phyloP scores from a whole-genome alignment of 805 yeast species.

The Monosporozyma yasuniensis region DNA sequence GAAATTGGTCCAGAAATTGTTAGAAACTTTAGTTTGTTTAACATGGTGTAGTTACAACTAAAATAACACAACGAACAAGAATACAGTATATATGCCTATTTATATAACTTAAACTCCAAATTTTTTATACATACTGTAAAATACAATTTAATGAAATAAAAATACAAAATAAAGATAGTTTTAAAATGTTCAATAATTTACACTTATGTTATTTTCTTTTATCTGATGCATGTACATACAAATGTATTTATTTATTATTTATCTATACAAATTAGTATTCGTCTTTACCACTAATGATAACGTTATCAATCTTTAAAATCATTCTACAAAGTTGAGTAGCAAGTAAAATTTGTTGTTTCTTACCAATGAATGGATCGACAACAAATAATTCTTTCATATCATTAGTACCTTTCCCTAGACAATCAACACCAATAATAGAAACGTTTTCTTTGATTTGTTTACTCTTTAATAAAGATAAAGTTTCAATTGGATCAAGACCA shows the following conservation, averaged over 20 bases:
- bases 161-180: neutral
- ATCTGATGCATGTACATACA: neutral
- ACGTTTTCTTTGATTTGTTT: conserved; percentile 68
- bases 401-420: conserved; percentile 77
- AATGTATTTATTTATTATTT: neutral
- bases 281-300: conserved; percentile 81
- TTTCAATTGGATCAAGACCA: conserved; percentile 89
- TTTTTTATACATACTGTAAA: neutral
- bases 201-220: neutral
- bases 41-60: conserved; percentile 53
- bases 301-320: conserved; percentile 95
- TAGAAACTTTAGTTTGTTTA: conserved; percentile 89
- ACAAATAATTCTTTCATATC: conserved; percentile 93
- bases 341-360: conserved; percentile 87
- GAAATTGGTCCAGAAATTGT: conserved; percentile 97
- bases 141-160: neutral
- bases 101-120: neutral
- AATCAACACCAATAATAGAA: conserved; percentile 82
- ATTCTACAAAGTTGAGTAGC: conserved; percentile 97
- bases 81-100: neutral
- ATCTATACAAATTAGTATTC: conserved; percentile 36
- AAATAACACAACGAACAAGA: conserved; percentile 1
- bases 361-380: conserved; percentile 94
- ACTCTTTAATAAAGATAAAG: conserved; percentile 74
- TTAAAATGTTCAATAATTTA: no score